Conservation (phyloP, 2,329 filamentous ascomycete species). For the Curvularia sp. region DNA sequence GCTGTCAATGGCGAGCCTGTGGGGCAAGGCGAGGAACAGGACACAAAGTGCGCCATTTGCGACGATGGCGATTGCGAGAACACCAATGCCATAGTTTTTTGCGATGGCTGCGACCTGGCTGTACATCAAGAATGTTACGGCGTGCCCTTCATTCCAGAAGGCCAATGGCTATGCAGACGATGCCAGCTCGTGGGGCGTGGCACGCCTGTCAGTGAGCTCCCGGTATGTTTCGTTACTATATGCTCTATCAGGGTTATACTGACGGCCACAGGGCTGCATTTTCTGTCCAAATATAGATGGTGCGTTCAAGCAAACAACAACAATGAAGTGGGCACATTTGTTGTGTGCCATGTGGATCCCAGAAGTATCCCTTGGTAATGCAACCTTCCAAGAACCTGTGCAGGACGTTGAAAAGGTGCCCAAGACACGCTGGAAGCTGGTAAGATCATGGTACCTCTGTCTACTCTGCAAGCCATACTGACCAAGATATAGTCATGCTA, state of each 20-base stretch:
- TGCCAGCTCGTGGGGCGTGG: conserved; percentile 94
- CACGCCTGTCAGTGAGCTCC: conserved; percentile 70
- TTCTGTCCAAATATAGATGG: conserved; percentile 98
- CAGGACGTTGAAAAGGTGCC: conserved; percentile 98
- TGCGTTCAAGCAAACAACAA: conserved; percentile 97
- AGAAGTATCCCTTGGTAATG: conserved; percentile 92
- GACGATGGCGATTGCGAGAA: conserved; percentile 99
- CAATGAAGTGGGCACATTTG: conserved; percentile 94
- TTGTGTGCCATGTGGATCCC: conserved; percentile 99
- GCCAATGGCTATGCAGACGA: conserved; percentile 96
- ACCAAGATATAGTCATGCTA: conserved; percentile 71
- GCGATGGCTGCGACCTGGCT: conserved; percentile 94
- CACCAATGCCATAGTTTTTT: conserved; percentile 98
- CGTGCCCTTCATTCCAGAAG: conserved; percentile 97
- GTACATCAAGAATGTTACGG: conserved; percentile 99
- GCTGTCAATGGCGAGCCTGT: conserved; percentile 93
- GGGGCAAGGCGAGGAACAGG: conserved; percentile 84
- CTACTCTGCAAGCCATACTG: conserved; percentile 12
- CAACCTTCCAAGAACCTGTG: conserved; percentile 97
- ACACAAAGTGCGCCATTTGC: conserved; percentile 96
- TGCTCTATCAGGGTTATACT: conserved; percentile 20
- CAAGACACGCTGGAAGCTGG: conserved; percentile 87
- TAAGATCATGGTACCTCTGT: conserved; percentile 27
- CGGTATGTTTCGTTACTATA: conserved; percentile 31
- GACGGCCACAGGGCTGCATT: conserved; percentile 68